phyloP scores from a whole-genome alignment of 345 rosid genomes.

The Citrus glauca region DNA sequence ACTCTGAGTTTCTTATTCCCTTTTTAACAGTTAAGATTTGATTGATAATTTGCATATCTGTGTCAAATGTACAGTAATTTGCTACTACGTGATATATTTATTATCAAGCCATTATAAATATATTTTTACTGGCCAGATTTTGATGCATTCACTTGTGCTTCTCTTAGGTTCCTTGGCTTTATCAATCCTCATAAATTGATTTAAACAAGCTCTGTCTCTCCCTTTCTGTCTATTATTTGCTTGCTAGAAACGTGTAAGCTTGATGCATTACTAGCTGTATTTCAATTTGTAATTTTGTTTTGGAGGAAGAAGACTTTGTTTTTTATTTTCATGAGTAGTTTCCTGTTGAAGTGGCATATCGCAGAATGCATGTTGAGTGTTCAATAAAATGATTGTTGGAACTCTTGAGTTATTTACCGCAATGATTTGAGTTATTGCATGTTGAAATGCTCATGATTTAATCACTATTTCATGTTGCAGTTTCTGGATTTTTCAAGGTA shows the following conservation, averaged over 20 bases:
- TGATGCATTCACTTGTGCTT: background rate
- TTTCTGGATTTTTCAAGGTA: background rate
- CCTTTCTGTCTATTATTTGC: background rate
- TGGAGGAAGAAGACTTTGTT: background rate
- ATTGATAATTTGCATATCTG: background rate
- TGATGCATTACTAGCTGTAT: background rate
- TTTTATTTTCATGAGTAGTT: background rate
- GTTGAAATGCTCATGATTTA: background rate
- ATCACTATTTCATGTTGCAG: background rate
- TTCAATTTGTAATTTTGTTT: background rate
- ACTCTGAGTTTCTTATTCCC: too few relatives aligned
- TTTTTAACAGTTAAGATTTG: background rate
- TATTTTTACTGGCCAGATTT: background rate
- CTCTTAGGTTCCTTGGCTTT: background rate
- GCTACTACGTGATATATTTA: background rate
- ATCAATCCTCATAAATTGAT: background rate
- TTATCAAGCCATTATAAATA: background rate
- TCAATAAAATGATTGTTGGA: conserved; percentile 15
- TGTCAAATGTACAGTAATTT: background rate
- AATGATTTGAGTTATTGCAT: background rate
- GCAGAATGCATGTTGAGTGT: conserved; percentile 6
- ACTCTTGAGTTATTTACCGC: background rate
- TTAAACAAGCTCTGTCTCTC: background rate
- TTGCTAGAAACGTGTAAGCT: background rate
- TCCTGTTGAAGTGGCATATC: background rate